Conservation (phyloP, 305 asterid genomes). For the Solanum hybrid region DNA sequence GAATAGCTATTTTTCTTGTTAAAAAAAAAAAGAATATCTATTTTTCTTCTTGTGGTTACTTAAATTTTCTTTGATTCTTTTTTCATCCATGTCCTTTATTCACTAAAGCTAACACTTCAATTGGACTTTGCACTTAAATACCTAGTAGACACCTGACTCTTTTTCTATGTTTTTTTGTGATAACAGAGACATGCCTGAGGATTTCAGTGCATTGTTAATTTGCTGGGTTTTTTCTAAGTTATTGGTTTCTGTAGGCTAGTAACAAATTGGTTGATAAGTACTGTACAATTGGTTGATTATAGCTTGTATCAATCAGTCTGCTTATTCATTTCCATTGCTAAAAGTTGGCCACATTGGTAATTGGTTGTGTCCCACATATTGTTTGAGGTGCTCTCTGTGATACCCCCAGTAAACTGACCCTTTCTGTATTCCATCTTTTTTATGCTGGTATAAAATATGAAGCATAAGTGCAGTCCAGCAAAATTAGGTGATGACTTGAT, state of each 20-base stretch:
- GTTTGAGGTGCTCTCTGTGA: neutral
- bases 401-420: neutral
- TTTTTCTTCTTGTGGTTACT: neutral
- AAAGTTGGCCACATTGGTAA: neutral
- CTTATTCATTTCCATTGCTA: neutral
- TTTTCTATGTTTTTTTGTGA: neutral
- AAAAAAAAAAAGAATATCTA: no score
- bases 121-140: neutral
- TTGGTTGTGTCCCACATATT: neutral
- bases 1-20: neutral
- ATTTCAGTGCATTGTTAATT: neutral
- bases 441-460: neutral
- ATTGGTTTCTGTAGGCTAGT: neutral
- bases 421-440: neutral
- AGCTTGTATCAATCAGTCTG: neutral
- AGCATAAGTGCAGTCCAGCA: neutral
- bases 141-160: neutral
- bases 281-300: neutral
- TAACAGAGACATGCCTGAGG: neutral
- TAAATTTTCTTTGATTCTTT: neutral
- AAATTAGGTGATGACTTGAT: neutral
- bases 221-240: neutral
- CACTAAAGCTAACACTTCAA: neutral
- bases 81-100: neutral
- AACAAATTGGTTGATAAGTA: no score